Evolutionary conservation across 768 basidiomycete species (phyloP), one percentile per base, ranked within the genome.

Genomic region (Mycena sanguinolenta): DNA sequence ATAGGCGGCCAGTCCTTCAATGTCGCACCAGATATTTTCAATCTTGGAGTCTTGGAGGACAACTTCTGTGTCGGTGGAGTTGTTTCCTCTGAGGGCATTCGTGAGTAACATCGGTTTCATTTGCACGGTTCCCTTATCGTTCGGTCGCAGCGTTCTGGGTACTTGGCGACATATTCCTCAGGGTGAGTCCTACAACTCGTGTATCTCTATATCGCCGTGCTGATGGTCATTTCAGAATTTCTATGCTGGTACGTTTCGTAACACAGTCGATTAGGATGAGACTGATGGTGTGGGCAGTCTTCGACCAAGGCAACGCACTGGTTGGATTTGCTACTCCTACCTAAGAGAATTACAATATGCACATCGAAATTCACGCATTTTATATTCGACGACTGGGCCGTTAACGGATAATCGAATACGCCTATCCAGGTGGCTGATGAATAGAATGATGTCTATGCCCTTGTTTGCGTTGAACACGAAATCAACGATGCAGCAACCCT

Each of bases 261-360:
- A 2, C 19, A 36, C 2, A 28, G 9, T 10, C 39, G 7, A 16
- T 2, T 38, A 38, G 38, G 12, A 38, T 36, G 23, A 49, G 30
- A 53, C 49, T 70, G 52, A 70, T 13, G 28, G 25, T 23, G 27
- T 16, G 13, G 27, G n/a, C 16, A 70, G 69, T 71, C 13, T 71
- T 71, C 64, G 69, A 71, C 44, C 69, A 71, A 60, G 69, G 69
- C 19, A 65, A 71, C 52, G 38, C 69, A 2, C 69, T 63, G 12
- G 64, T 71, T 36, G 69, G 69, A 46, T 71, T 71, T 58, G 69
- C 69, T 32, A 66, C 58, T 19, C 69, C 25, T 39, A 44, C 27
- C 61, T 27, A 21, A 52, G 27, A 49, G 3, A 23, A 44, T 19
- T 17, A 10, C 17, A 17, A 13, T 49, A 1, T 23, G 46, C 23